Evolutionary conservation across 2,329 filamentous ascomycete species (phyloP).

Genomic region (Talaromyces sp.): DNA sequence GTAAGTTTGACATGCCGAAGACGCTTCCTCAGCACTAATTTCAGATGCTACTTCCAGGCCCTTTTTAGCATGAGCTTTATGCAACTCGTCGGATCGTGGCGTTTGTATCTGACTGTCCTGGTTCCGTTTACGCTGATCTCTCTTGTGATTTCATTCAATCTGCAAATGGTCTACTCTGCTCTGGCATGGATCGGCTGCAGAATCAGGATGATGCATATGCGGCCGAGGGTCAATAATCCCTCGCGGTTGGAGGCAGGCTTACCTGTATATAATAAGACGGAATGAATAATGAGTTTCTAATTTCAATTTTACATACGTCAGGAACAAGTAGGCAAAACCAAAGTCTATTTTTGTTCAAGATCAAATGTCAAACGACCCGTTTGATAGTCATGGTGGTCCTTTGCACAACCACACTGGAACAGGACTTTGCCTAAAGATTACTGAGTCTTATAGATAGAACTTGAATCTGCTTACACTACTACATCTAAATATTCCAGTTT

Average conservation of each 20-base stretch:
- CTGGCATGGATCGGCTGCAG: neutral
- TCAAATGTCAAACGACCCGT: no score
- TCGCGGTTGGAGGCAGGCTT: neutral
- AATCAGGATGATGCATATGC: neutral
- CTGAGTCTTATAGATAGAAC: no score
- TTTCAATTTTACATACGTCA: no score
- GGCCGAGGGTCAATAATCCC: neutral
- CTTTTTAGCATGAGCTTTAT: constrained; percentile 12
- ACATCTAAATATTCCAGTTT: no score
- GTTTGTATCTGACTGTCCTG: neutral
- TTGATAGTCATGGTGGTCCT: no score
- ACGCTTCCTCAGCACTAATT: neutral
- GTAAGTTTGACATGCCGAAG: neutral
- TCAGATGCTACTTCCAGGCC: neutral
- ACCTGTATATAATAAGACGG: neutral
- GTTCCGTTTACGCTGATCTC: constrained; percentile 1
- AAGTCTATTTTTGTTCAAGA: no score
- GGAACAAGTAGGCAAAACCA: no score
- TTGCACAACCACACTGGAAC: no score
- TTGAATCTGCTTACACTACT: no score
- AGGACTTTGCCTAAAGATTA: no score
- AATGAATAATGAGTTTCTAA: no score
- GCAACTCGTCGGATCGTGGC: constrained; percentile 1
- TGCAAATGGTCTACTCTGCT: neutral
- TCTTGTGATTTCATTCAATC: neutral